Conservation (phyloP, 2,329 filamentous ascomycete species). For the Aspergillus caelatus region DNA sequence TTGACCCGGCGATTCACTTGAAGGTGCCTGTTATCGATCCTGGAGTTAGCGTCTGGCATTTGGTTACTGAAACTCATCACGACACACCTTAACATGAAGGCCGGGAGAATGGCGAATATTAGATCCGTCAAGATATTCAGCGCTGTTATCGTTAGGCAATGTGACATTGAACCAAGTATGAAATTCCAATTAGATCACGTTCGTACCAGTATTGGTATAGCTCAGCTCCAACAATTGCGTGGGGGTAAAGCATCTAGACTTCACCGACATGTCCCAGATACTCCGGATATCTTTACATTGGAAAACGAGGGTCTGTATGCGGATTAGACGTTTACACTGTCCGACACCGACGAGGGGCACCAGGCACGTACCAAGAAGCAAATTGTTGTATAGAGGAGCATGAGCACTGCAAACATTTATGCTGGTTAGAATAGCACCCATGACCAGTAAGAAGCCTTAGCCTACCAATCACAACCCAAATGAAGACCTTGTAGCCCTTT, state of each 20-base stretch:
- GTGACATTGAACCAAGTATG: background rate
- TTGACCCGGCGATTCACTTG: slow-evolving; percentile 44
- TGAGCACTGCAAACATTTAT: slow-evolving; percentile 13
- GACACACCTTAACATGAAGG: slow-evolving; percentile 41
- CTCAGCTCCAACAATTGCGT: slow-evolving; percentile 46
- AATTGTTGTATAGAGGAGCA: slow-evolving; percentile 22
- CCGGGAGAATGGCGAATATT: slow-evolving; percentile 44
- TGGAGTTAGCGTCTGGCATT: background rate
- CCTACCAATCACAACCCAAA: slow-evolving; percentile 41
- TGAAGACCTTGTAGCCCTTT: slow-evolving; percentile 39
- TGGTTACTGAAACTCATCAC: too few species aligned
- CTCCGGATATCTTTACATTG: slow-evolving; percentile 53
- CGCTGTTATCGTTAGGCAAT: slow-evolving; percentile 15
- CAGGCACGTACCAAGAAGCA: slow-evolving; percentile 19
- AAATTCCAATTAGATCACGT: background rate
- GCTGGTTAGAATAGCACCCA: background rate
- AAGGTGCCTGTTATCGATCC: slow-evolving; percentile 26
- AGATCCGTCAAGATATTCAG: slow-evolving; percentile 47
- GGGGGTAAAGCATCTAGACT: slow-evolving; percentile 47
- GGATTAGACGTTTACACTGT: slow-evolving; percentile 27
- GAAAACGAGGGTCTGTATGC: slow-evolving; percentile 48
- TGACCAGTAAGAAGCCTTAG: slow-evolving; percentile 27
- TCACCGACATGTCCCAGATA: slow-evolving; percentile 48
- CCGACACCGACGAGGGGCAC: slow-evolving; percentile 10
- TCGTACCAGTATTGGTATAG: slow-evolving; percentile 43